A percentile compares a stretch with the other conserved stretches of the same genome.
Conservation (phyloP, 805 yeast species). For the Cyberlindnera xishuangbannaensis region DNA sequence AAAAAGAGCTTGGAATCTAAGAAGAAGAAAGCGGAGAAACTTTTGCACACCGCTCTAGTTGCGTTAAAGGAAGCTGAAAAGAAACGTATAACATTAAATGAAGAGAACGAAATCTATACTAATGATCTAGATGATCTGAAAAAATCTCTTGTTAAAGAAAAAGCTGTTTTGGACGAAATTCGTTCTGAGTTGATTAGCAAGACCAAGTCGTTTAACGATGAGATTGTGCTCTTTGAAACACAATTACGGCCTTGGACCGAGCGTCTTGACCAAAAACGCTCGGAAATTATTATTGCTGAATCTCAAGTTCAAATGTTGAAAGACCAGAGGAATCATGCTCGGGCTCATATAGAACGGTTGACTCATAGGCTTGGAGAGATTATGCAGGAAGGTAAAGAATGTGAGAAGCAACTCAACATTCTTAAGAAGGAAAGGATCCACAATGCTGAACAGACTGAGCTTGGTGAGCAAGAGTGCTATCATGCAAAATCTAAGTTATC, state of each 20-base stretch:
- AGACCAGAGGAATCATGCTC: conserved; percentile 38
- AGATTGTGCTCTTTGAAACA: conserved; percentile 58
- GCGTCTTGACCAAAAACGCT: conserved; percentile 54
- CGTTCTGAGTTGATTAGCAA: conserved; percentile 64
- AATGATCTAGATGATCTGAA: conserved; percentile 42
- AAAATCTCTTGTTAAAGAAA: conserved; percentile 45
- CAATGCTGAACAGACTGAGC: conserved; percentile 45
- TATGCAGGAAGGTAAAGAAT: conserved; percentile 42
- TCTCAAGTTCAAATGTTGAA: conserved; percentile 58
- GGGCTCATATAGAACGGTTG: conserved; percentile 39
- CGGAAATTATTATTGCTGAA: conserved; percentile 57
- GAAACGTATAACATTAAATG: conserved; percentile 39
- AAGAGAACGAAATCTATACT: conserved; percentile 39
- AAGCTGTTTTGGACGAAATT: conserved; percentile 51
- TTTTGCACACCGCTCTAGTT: conserved; percentile 41
- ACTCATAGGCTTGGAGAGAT: conserved; percentile 39
- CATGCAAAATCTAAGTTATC: conserved; percentile 44
- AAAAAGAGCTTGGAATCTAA: conserved; percentile 58
- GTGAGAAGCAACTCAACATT: conserved; percentile 40
- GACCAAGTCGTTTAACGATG: conserved; percentile 60
- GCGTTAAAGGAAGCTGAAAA: conserved; percentile 39
- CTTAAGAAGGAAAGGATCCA: conserved; percentile 44
- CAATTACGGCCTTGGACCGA: conserved; percentile 81
- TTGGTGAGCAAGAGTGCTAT: conserved; percentile 53
- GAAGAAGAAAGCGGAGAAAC: conserved; percentile 52